Evolutionary conservation across 1,139 yeast species (phyloP), one percentile per base, ranked within the genome.

Genomic region (Yamadazyma trypodendri): DNA sequence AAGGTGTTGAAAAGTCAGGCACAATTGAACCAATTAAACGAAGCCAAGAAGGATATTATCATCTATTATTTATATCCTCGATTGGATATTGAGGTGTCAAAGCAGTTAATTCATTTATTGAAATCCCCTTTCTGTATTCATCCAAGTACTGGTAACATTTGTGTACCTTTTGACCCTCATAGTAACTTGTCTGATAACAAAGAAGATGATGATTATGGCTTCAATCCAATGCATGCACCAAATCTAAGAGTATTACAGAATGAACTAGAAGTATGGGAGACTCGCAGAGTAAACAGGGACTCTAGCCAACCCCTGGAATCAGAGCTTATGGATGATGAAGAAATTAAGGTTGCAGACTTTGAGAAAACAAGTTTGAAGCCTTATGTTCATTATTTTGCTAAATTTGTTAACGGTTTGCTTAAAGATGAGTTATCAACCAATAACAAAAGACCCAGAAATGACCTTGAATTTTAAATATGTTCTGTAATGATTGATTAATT

Each of bases 111-210:
- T 61, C 99, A 92, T 67, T 81, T 92, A 65, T 76, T 92, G 52
- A 92, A 92, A 57, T 85, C 97, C 1, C 99, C 99, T n/a, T 92
- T 94, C 60, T 92, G 97, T 68, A 82, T 92, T 34, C 99, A 92
- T 58, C 99, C 99, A 1, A 82, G 89, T 6, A 94, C 99, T 0
- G 97, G 97, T n/a, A 85, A 89, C 51, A 86, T 92, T 4, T 92
- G 98, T 77, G 97, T 94, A 6, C 97, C 98, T 0, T 89, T 92
- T 51, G 86, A 83, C 53, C 79, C 86, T 1, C 16, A 55, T 47
- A 25, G 57, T 55, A 50, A 75, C 45, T 49, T 68, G 22, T 56
- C 65, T 2, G 60, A 55, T n/a, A 58, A 65, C 39, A 39, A 46
- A 8, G 63, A 61, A 1, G 71, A 69, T 44, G 75, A 68, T 42